Base-by-base conservation (phyloP, 495 filamentous ascomycete genomes). In the Aspergillus conjunctus region DNA sequence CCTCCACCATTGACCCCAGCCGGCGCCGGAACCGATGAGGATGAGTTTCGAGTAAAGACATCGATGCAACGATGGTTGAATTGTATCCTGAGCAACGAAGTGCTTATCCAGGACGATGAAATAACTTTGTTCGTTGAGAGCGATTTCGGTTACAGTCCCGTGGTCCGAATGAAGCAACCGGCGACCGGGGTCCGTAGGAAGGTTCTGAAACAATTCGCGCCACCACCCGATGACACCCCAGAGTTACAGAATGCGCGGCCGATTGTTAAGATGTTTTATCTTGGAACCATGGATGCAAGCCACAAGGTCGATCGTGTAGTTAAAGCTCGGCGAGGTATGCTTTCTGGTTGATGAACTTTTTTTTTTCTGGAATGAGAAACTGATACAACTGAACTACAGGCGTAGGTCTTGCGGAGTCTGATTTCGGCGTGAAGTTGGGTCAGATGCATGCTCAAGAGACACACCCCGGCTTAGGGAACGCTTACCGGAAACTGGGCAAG, bases 171-270 rank as follows among this genome's bases (percentile, higher is more conserved):
- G 81, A 97, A 96, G 78, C 95, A 99, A 74, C 95, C 95, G 7
- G 95, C 95, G 15, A 99, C 95, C 0, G 95, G 95, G 41, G 91
- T 98, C 57, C 86, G 93, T 44, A 85, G 95, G 65, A 94, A 95
- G 76, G 86, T 97, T 44, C 81, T 99, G 73, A 99, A 99, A 79
- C 95, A 99, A 74, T 99, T 99, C 70, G 95, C 95, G 15, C 95
- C 95, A 7, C 95, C 95, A 0, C 91, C 93, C 7, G 95, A 99
- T 73, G 95, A 99, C 67, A 98, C 95, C 0, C 95, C 93, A 15
- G 95, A 98, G 75, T 77, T 99, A 45, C 87, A 93, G 58, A 87
- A 91, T 61, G 91, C 93, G 17, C 83, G 95, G 39, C 95, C 95
- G 4, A 78, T 90, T 44, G 93, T 97, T 31, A 99, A 99, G 77